Conservation (phyloP, 2,329 filamentous ascomycete species). For the Ophioceras dolichostomum region DNA sequence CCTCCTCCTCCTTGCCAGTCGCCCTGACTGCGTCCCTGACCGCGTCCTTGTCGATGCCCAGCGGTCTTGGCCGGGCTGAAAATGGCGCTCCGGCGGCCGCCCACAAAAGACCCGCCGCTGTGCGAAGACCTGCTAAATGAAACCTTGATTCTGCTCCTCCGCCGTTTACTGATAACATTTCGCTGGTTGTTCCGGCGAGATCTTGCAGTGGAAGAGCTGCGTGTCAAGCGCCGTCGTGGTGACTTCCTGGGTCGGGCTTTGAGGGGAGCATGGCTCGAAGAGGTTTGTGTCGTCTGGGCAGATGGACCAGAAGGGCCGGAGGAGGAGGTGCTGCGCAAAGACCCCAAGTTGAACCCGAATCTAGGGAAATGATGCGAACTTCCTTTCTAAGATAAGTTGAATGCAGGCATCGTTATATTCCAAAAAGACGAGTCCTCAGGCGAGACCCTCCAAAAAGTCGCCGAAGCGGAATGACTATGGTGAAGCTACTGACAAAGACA, state of each 20-base stretch:
- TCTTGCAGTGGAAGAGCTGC: slow-evolving; percentile 16
- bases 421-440: slow-evolving; percentile 19
- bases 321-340: slow-evolving; percentile 6
- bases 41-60: neutral
- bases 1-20: neutral
- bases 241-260: neutral
- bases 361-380: slow-evolving; percentile 24
- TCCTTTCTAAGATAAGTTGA: slow-evolving; percentile 31
- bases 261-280: neutral
- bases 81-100: too few relatives aligned
- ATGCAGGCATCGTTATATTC: slow-evolving; percentile 28
- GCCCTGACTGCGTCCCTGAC: neutral
- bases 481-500: slow-evolving; percentile 3
- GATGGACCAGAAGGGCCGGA: too few relatives aligned
- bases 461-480: slow-evolving; percentile 1
- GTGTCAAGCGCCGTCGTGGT: slow-evolving; percentile 17
- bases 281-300: neutral
- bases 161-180: slow-evolving; percentile 17
- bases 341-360: slow-evolving; percentile 13
- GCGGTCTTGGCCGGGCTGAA: too few relatives aligned
- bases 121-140: slow-evolving; percentile 11
- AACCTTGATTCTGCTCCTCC: slow-evolving; percentile 21
- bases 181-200: too few relatives aligned
- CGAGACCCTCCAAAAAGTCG: slow-evolving; percentile 9
- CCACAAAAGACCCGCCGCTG: slow-evolving; percentile 5